Evolutionary conservation across 495 filamentous ascomycete species (phyloP).

Genomic region (Xylaria grammica): DNA sequence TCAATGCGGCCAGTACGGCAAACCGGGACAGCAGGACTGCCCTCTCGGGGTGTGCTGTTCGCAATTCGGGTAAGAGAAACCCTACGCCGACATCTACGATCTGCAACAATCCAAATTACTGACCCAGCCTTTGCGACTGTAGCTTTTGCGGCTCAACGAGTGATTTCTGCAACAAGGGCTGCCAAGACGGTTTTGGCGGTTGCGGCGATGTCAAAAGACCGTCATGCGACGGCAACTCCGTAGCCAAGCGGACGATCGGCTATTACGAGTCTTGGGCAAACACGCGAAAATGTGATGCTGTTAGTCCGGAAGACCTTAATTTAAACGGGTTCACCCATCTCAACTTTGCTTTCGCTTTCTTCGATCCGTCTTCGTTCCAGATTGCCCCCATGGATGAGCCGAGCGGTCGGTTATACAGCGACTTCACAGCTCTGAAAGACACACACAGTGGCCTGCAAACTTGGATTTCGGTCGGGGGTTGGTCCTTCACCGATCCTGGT

Average conservation of each 20-base stretch:
- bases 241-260: neutral
- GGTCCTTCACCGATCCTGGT: conserved; percentile 9
- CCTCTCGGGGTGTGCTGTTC: conserved; percentile 14
- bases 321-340: conserved; percentile 27
- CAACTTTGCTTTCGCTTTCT: conserved; percentile 35
- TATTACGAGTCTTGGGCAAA: conserved; percentile 3
- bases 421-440: conserved; percentile 37
- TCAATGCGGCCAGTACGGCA: neutral
- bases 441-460: conserved; percentile 36
- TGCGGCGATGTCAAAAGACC: neutral
- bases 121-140: no score
- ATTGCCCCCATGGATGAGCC: conserved; percentile 16
- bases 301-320: conserved; percentile 14
- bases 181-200: neutral
- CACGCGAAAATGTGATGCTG: neutral
- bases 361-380: conserved; percentile 26
- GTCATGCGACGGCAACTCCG: neutral
- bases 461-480: conserved; percentile 48
- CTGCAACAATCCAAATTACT: no score
- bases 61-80: conserved; percentile 1
- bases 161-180: neutral
- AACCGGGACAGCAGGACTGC: neutral
- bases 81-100: no score
- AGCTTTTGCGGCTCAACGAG: neutral
- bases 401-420: conserved; percentile 28